Base-by-base conservation (phyloP, 1,284 basidiomycete species). In the Entoloma clypeatum region DNA sequence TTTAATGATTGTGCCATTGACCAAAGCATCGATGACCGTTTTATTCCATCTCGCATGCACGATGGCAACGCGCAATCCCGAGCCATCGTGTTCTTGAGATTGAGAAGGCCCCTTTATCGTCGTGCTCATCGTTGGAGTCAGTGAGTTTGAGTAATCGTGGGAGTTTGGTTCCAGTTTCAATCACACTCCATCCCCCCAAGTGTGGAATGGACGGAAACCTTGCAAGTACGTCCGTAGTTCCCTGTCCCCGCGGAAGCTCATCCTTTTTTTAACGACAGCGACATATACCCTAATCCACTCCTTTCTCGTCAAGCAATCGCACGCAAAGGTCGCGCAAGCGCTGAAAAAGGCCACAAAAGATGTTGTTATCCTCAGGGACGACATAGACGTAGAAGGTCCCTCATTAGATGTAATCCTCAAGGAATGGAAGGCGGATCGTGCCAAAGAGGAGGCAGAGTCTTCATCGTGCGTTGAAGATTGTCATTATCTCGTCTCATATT, bases 31-130 rank as follows among this genome's bases (percentile, higher is more conserved):
- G 58, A 97, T 88, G 59, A 95, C 79, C 17, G 71, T 61, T 55
- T 81, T 81, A 71, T 97, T 97, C 93, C 93, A 97, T 63, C 90
- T 74, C 13, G 91, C 89, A 61, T 95, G 93, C 3, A 97, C 86
- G 58, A 97, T 93, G 52, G 87, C 88, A 46, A 95, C 68, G 44
- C 92, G 82, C 47, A 93, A 72, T 29, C 72, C 51, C 3, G 88
- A 85, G 37, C 92, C 92, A 56, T 95, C 88, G 68, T 80, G 77
- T 32, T 75, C 70, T 40, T 77, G 61, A 32, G 84, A 74, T 24
- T 77, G 72, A 7, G 74, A 69, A 44, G 85, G 76, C 36, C 90
- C 89, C 70, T 95, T 95, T 75, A 94, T 77, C 54, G 75, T 68
- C 56, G 60, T 68, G 60, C 64, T 74, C 76, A 75, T 77, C 43